Percentiles rank a stretch among this genome's conserved stretches.
phyloP scores from a whole-genome alignment of 257 asterid species.

The Nicotiana knightiana region DNA sequence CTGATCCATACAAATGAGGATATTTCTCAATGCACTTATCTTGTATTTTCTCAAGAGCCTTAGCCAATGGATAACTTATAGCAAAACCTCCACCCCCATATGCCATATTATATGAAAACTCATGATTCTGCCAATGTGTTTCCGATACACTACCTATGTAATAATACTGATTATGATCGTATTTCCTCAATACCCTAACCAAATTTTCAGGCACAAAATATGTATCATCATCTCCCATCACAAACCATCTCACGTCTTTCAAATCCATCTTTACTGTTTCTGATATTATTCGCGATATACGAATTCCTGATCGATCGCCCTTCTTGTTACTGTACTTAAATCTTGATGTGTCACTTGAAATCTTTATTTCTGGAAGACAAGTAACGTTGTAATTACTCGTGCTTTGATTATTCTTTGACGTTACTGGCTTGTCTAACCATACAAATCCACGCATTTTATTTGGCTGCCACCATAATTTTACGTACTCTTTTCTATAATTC shows the following conservation, averaged over 20 bases:
- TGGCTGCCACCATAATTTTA: conserved; percentile 33
- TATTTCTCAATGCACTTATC: conserved; percentile 30
- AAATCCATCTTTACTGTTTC: conserved; percentile 27
- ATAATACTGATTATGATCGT: conserved; percentile 33
- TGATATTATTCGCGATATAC: conserved; percentile 21
- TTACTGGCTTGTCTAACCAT: conserved; percentile 28
- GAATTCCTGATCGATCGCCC: conserved; percentile 23
- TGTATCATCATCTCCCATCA: conserved; percentile 42
- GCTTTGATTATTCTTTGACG: background rate
- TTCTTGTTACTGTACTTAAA: conserved; percentile 17
- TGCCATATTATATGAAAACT: conserved; percentile 36
- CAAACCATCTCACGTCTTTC: conserved; percentile 37
- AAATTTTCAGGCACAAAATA: conserved; percentile 35
- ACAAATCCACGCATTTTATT: conserved; percentile 29
- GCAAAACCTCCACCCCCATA: conserved; percentile 44
- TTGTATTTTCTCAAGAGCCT: conserved; percentile 30
- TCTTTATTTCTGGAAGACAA: conserved; percentile 20
- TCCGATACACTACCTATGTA: conserved; percentile 37
- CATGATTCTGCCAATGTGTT: conserved; percentile 30
- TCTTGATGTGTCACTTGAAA: conserved; percentile 26
- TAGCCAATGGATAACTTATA: conserved; percentile 35
- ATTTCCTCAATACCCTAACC: conserved; percentile 27
- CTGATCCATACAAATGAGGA: conserved; percentile 34
- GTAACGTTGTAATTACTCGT: background rate
- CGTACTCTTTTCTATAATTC: conserved; percentile 28